Conservation (phyloP, 495 filamentous ascomycete genomes). For the Darksidea phi region DNA sequence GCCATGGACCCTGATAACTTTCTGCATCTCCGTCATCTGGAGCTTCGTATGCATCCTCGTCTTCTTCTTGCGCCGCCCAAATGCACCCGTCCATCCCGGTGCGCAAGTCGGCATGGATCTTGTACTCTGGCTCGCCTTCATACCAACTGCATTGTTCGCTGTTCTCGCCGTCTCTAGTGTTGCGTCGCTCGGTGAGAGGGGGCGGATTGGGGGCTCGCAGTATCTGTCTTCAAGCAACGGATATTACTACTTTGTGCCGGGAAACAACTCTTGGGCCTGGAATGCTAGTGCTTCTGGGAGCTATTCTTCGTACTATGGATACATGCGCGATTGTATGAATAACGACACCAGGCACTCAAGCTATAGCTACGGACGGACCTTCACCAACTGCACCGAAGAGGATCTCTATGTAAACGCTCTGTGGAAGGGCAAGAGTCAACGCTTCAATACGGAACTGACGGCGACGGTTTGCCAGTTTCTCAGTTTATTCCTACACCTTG, state of each 20-base stretch:
- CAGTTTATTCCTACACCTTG: conserved; percentile 36
- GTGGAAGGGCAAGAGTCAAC: conserved; percentile 10
- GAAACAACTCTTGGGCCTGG: conserved; percentile 33
- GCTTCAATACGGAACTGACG: conserved; percentile 9
- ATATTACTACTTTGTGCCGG: conserved; percentile 21
- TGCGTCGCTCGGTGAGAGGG: conserved; percentile 11
- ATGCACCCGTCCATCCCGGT: conserved; percentile 37
- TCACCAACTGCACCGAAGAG: conserved; percentile 26
- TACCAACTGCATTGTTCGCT: conserved; percentile 30
- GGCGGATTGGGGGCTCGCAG: conserved; percentile 4
- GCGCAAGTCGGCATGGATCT: conserved; percentile 41
- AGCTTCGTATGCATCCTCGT: conserved; percentile 27
- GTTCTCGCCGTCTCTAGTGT: conserved; percentile 5
- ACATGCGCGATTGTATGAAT: background rate
- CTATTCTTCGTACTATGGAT: conserved; percentile 13
- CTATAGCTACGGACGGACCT: conserved; percentile 4
- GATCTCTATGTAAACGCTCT: conserved; percentile 31
- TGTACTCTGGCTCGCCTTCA: conserved; percentile 40
- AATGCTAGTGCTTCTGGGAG: conserved; percentile 10
- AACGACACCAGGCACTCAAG: background rate
- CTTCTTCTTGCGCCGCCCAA: conserved; percentile 20
- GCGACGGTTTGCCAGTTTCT: conserved; percentile 29
- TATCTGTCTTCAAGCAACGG: conserved; percentile 2
- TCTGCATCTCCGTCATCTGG: conserved; percentile 24
- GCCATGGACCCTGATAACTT: conserved; percentile 35